These are phyloP conservation scores for Breviolum minutum DNA, from an alignment of 73 alveolate genomes.

Conservation along the genomic window DNA sequence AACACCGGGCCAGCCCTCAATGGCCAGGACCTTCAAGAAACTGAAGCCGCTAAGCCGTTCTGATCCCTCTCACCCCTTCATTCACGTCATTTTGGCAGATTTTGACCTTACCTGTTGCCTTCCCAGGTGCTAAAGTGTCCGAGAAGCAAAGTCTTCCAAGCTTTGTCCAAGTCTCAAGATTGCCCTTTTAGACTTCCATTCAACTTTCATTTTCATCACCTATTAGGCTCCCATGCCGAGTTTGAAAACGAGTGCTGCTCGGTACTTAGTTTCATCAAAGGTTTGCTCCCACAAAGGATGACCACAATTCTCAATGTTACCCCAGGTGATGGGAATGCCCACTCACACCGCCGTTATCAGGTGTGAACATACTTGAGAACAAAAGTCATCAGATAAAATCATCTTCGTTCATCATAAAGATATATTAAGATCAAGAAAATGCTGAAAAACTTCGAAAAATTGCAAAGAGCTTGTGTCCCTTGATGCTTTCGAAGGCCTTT, in stretches of 20 bases:
- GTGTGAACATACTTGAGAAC: background rate
- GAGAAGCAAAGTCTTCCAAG: constrained; percentile 36
- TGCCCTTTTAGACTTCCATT: too few species aligned
- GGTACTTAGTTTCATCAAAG: background rate
- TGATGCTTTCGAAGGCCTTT: background rate
- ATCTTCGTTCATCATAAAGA: too few species aligned
- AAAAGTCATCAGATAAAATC: too few species aligned
- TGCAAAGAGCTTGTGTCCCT: too few species aligned
- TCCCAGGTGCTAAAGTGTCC: constrained; percentile 1
- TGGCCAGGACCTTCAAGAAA: constrained; percentile 12
- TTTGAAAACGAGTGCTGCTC: background rate
- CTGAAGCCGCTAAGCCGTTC: background rate
- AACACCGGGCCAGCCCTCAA: constrained; percentile 34
- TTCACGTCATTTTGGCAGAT: too few species aligned
- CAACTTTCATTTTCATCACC: background rate
- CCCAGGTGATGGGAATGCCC: background rate
- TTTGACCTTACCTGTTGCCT: too few species aligned
- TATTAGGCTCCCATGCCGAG: constrained; percentile 37
- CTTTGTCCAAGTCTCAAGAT: background rate
- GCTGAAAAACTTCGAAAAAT: too few species aligned
- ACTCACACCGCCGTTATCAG: background rate
- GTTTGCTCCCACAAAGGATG: background rate
- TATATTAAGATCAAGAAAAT: too few species aligned
- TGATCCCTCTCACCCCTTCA: background rate
- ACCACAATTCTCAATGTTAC: background rate